A percentile compares a stretch with the other conserved stretches of the same genome.
These are phyloP conservation scores for Acanthamoeba rhysodes DNA, from an alignment of 208 protist species.

Conservation along the genomic window DNA sequence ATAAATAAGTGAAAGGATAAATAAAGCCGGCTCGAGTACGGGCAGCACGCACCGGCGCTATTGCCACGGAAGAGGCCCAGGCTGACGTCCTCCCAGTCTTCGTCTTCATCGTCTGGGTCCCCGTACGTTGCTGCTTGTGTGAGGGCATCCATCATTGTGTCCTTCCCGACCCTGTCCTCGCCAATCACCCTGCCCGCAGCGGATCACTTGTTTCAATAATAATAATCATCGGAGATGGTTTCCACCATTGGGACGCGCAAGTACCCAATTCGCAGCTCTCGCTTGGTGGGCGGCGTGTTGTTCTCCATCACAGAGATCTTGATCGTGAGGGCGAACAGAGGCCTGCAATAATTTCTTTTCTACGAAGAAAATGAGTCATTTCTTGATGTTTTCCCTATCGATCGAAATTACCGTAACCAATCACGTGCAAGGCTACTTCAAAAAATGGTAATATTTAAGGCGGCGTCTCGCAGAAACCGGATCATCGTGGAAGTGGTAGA, in stretches of 20 bases:
- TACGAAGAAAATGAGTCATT: too few relatives aligned
- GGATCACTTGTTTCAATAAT: neutral
- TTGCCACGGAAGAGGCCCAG: slow-evolving; percentile 33
- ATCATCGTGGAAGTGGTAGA: too few relatives aligned
- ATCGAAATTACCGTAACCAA: too few relatives aligned
- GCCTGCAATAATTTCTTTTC: too few relatives aligned
- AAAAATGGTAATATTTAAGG: too few relatives aligned
- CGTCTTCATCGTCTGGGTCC: slow-evolving; percentile 13
- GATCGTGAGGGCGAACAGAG: too few relatives aligned
- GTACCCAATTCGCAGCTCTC: neutral
- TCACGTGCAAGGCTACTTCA: too few relatives aligned
- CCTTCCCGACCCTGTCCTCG: neutral
- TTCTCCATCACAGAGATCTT: too few relatives aligned
- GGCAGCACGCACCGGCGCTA: slow-evolving; percentile 23
- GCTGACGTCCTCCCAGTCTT: slow-evolving; percentile 52
- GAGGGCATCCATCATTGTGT: slow-evolving; percentile 62
- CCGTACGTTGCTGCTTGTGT: slow-evolving; percentile 37
- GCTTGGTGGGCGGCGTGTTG: neutral
- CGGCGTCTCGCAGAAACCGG: too few relatives aligned
- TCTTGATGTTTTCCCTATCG: too few relatives aligned
- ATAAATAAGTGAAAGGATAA: neutral
- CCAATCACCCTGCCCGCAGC: neutral
- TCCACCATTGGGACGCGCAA: neutral
- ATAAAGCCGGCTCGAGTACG: too few relatives aligned
- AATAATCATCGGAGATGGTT: neutral